A percentile compares a stretch with the other conserved stretches of the same genome.
Evolutionary conservation across 2,329 filamentous ascomycete species (phyloP).

Genomic region (Penicillium sp.): DNA sequence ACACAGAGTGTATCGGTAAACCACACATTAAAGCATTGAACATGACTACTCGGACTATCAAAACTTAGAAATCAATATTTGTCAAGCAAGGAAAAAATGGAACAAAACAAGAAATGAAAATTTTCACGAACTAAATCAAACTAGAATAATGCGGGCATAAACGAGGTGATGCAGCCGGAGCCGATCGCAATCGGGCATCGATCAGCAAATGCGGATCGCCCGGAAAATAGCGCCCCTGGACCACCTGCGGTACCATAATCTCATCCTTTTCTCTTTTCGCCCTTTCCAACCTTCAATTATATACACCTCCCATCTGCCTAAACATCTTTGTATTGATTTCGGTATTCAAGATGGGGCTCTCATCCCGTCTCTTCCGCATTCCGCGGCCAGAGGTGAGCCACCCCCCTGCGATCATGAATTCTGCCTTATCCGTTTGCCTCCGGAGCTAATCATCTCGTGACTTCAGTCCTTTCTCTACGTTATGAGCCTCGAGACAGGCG

Average conservation of each 20-base stretch:
- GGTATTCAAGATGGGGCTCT: constrained; percentile 36
- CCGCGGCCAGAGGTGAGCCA: constrained; percentile 48
- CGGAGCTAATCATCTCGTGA: constrained; percentile 19
- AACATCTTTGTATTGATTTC: background rate
- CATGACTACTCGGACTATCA: too few relatives aligned
- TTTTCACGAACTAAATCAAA: too few relatives aligned
- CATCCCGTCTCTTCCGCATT: constrained; percentile 48
- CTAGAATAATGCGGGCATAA: background rate
- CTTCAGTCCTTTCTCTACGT: constrained; percentile 77
- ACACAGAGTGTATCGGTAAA: too few relatives aligned
- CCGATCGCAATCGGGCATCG: constrained; percentile 11
- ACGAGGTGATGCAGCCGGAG: background rate
- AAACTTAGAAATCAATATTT: too few relatives aligned
- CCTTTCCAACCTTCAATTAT: constrained; percentile 7
- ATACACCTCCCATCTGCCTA: constrained; percentile 3
- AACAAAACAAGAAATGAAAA: background rate
- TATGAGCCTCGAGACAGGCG: constrained; percentile 82
- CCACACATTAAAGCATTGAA: too few relatives aligned
- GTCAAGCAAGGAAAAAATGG: background rate
- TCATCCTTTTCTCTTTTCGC: constrained; percentile 17
- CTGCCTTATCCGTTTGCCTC: constrained; percentile 4
- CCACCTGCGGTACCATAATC: constrained; percentile 16
- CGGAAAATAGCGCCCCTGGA: constrained; percentile 24
- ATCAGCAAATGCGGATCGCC: constrained; percentile 24
- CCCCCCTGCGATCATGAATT: background rate